Evolutionary conservation across 2,329 filamentous ascomycete species (phyloP).

Genomic region (Pyrenophora teres): DNA sequence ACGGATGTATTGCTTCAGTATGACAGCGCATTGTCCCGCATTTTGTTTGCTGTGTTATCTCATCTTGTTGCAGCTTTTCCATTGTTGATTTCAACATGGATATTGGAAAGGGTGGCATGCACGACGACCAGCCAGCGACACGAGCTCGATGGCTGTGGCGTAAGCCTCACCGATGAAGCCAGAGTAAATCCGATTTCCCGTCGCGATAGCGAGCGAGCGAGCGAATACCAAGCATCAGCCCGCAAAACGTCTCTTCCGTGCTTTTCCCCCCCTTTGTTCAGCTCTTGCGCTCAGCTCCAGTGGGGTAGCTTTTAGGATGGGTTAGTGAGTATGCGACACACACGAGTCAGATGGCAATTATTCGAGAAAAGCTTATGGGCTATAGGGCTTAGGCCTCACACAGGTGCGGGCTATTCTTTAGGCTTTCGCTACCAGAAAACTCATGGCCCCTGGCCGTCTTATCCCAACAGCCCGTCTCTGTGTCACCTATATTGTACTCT

Average conservation of each 20-base stretch:
- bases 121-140: background rate
- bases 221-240: background rate
- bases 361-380: background rate
- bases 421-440: constrained; percentile 4
- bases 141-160: background rate
- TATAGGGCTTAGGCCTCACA: background rate
- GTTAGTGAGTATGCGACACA: background rate
- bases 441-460: too few species aligned
- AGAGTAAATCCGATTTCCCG: too few species aligned
- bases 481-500: too few species aligned
- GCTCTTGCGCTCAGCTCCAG: too few species aligned
- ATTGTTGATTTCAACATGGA: too few species aligned
- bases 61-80: background rate
- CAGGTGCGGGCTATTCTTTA: background rate
- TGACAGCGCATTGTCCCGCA: background rate
- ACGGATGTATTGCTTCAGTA: background rate
- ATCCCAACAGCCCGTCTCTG: too few species aligned
- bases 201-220: too few species aligned
- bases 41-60: background rate
- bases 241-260: background rate
- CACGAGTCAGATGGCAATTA: too few species aligned
- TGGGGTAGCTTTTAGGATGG: too few species aligned
- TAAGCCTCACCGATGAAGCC: background rate
- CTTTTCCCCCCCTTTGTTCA: too few species aligned
- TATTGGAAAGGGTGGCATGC: too few species aligned